A percentile compares a stretch with the other conserved stretches of the same genome.
Conservation (phyloP, 2,329 filamentous ascomycete genomes). For the Trichoderma koningiopsis region DNA sequence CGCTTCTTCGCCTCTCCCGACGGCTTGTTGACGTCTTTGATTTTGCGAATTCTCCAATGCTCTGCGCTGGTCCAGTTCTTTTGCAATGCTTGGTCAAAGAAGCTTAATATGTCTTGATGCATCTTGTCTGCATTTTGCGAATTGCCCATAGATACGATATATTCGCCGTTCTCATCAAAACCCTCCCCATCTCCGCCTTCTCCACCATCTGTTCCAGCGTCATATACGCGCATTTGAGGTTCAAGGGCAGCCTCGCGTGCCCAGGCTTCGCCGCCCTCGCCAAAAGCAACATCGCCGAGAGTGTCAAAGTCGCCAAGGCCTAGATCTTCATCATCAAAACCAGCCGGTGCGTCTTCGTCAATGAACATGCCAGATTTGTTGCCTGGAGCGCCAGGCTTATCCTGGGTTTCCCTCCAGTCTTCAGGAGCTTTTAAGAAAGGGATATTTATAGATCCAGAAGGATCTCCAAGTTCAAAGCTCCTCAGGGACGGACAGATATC, state of each 20-base stretch:
- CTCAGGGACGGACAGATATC: slow-evolving; percentile 96
- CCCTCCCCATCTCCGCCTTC: slow-evolving; percentile 45
- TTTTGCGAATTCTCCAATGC: slow-evolving; percentile 94
- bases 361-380: slow-evolving; percentile 81
- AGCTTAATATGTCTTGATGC: slow-evolving; percentile 94
- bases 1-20: slow-evolving; percentile 63
- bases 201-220: slow-evolving; percentile 61
- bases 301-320: slow-evolving; percentile 72
- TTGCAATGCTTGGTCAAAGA: slow-evolving; percentile 93
- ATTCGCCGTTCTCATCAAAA: slow-evolving; percentile 64
- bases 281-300: slow-evolving; percentile 78
- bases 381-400: slow-evolving; percentile 58
- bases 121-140: slow-evolving; percentile 64
- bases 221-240: slow-evolving; percentile 81
- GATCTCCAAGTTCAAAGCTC: slow-evolving; percentile 86
- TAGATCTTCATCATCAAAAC: slow-evolving; percentile 72
- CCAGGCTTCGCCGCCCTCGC: slow-evolving; percentile 95
- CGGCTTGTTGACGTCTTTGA: slow-evolving; percentile 75
- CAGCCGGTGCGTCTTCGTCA: slow-evolving; percentile 81
- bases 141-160: slow-evolving; percentile 77
- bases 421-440: slow-evolving; percentile 89
- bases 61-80: slow-evolving; percentile 99
- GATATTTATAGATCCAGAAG: slow-evolving; percentile 81
- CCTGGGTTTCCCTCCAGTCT: slow-evolving; percentile 75
- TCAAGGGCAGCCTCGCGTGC: slow-evolving; percentile 85